Evolutionary conservation across 83 land plant species (phyloP).

Genomic region (Picea abies): DNA sequence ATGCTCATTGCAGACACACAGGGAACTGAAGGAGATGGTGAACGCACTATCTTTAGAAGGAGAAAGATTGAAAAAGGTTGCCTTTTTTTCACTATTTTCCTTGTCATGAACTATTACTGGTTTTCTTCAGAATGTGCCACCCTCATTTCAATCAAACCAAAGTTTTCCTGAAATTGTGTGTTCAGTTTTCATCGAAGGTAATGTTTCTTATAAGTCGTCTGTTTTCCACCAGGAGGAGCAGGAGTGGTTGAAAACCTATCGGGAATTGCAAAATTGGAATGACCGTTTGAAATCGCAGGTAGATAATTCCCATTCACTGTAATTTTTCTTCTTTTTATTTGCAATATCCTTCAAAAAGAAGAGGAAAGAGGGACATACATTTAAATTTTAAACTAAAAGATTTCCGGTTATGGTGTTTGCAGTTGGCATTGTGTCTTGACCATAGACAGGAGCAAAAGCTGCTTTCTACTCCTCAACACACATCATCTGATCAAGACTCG

Average conservation of each 20-base stretch:
- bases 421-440: neutral
- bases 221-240: neutral
- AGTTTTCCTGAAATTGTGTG: too few species aligned
- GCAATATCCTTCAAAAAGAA: neutral
- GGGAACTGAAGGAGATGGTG: neutral
- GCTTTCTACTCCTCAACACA: neutral
- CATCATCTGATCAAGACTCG: neutral
- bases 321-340: neutral
- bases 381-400: neutral
- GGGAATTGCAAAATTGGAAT: conserved; percentile 1
- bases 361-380: neutral
- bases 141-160: too few species aligned
- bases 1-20: neutral
- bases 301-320: neutral
- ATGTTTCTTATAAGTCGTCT: neutral
- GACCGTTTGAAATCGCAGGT: conserved; percentile 4
- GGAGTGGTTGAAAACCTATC: neutral
- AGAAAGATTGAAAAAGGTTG: conserved; percentile 3
- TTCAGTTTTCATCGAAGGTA: too few species aligned
- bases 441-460: neutral
- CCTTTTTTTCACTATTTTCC: neutral
- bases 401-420: neutral
- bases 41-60: neutral
- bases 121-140: neutral
- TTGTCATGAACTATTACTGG: neutral